phyloP scores from a whole-genome alignment of 371 early-diverging fungal genomes.

The Phascolomyces articulosus region DNA sequence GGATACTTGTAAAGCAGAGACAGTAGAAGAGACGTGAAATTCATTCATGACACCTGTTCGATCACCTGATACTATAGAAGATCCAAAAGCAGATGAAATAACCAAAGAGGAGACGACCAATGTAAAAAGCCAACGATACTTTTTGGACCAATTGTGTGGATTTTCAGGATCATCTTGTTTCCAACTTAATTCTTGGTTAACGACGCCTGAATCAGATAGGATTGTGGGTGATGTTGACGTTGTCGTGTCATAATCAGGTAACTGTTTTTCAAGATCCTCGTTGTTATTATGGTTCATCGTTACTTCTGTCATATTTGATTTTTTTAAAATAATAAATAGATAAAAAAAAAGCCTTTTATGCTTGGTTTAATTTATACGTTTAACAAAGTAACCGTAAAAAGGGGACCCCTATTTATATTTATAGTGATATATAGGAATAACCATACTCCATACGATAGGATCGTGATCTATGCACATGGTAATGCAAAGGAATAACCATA shows the following conservation, averaged over 20 bases:
- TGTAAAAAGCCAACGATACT: slow-evolving; percentile 33
- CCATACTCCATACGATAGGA: background rate
- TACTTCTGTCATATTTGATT: background rate
- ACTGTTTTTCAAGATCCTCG: background rate
- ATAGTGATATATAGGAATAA: no score
- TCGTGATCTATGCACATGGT: background rate
- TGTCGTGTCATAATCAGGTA: background rate
- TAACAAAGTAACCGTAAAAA: no score
- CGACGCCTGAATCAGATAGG: background rate
- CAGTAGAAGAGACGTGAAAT: slow-evolving; percentile 37
- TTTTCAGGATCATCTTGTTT: slow-evolving; percentile 37
- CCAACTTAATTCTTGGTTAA: background rate
- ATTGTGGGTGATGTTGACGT: background rate
- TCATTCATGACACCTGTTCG: slow-evolving; percentile 25
- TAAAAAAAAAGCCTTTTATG: no score
- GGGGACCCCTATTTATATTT: no score
- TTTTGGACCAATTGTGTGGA: slow-evolving; percentile 44
- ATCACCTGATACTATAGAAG: slow-evolving; percentile 40
- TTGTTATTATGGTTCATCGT: background rate
- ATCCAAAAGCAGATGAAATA: slow-evolving; percentile 46
- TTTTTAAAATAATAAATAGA: background rate
- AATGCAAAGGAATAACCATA: slow-evolving; percentile 5
- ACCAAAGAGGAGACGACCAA: slow-evolving; percentile 39
- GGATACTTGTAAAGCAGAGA: slow-evolving; percentile 44
- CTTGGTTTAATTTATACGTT: no score